Conservation (phyloP, 208 protist species). For the Phytomonas serpens region DNA sequence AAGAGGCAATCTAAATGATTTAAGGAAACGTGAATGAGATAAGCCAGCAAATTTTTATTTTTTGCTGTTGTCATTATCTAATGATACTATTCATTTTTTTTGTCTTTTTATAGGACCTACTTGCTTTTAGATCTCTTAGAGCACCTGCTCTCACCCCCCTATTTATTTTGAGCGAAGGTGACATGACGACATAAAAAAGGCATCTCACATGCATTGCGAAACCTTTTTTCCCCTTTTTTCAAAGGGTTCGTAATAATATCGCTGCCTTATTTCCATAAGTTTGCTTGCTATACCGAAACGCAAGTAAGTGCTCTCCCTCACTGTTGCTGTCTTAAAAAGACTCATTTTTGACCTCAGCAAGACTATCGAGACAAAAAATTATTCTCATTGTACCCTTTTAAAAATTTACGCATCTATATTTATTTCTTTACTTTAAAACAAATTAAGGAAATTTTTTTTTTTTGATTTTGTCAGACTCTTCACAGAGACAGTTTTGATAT, state of each 20-base stretch:
- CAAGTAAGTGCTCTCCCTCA: conserved; percentile 4
- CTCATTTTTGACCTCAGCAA: neutral
- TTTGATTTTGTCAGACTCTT: neutral
- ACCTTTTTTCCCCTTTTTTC: neutral
- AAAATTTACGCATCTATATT: neutral
- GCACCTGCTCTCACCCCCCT: neutral
- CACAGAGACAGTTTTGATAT: neutral
- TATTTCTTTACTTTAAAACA: neutral
- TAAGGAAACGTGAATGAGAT: neutral
- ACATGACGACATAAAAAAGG: neutral
- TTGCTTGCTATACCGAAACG: neutral
- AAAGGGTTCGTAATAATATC: neutral
- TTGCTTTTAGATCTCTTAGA: conserved; percentile 6
- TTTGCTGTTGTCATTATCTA: conserved; percentile 10
- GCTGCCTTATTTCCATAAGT: neutral
- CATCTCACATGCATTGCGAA: neutral
- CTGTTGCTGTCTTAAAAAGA: conserved; percentile 8
- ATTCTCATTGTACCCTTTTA: neutral
- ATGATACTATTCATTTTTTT: conserved; percentile 15
- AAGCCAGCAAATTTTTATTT: neutral
- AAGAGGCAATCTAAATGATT: neutral
- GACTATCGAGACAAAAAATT: neutral
- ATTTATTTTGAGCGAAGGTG: neutral
- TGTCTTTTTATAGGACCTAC: conserved; percentile 13
- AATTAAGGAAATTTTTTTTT: too few species aligned